Conservation (phyloP, 192 early-diverging fungal genomes). For the Coemansia sp. region DNA sequence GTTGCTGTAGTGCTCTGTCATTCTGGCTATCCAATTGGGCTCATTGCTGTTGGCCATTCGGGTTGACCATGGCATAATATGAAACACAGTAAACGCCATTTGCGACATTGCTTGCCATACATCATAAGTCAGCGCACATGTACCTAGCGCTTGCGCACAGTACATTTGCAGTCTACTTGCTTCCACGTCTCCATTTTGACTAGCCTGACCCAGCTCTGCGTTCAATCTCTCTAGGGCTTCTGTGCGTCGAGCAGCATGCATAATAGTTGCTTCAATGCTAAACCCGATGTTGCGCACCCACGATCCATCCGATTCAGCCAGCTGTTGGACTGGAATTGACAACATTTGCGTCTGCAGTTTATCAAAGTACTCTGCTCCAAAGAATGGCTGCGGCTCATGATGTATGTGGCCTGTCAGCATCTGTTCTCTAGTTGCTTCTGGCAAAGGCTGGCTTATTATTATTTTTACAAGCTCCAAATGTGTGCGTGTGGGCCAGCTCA, state of each 20-base stretch:
- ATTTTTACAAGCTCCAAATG: conserved; percentile 54
- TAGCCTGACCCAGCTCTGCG: conserved; percentile 13
- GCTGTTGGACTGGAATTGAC: conserved; percentile 17
- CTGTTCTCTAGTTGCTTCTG: conserved; percentile 8
- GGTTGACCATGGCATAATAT: conserved; percentile 40
- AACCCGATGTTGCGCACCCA: conserved; percentile 49
- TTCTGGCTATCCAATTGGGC: conserved; percentile 5
- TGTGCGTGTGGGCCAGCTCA: conserved; percentile 43
- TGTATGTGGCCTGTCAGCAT: conserved; percentile 12
- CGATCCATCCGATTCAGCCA: conserved; percentile 32
- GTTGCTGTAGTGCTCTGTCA: conserved; percentile 26
- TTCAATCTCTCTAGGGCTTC: conserved; percentile 41
- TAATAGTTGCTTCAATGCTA: conserved; percentile 49
- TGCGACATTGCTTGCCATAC: conserved; percentile 44
- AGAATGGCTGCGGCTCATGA: conserved; percentile 45
- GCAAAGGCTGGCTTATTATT: conserved; percentile 26
- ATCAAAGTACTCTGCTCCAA: conserved; percentile 41
- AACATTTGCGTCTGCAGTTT: conserved; percentile 30
- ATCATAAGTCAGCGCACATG: conserved; percentile 17
- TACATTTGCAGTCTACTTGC: conserved; percentile 21
- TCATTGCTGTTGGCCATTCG: conserved; percentile 6
- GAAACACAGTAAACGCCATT: conserved; percentile 40
- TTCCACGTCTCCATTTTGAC: conserved; percentile 11
- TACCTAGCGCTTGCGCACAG: conserved; percentile 37
- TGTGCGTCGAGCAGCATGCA: conserved; percentile 35